Percentiles rank a stretch among this genome's conserved stretches.
These are phyloP conservation scores for Nakazawaea populi DNA, from an alignment of 805 yeast species.

Conservation along the genomic window DNA sequence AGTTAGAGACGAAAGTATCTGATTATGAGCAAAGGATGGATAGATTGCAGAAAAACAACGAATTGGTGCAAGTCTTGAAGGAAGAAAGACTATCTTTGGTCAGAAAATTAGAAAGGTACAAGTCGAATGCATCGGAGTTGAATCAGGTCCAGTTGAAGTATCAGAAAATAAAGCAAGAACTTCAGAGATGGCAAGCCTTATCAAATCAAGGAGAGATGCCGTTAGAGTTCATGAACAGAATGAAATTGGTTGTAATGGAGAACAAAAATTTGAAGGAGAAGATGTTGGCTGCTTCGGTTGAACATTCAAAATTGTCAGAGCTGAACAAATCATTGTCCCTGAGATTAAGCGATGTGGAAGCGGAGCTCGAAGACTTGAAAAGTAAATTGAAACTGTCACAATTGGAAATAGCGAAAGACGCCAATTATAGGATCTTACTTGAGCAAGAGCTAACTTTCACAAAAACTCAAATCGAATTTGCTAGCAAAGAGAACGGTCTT, in stretches of 20 bases:
- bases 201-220: neutral
- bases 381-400: conserved; percentile 17
- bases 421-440: neutral
- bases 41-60: neutral
- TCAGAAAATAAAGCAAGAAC: neutral
- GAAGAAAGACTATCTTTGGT: conserved; percentile 1
- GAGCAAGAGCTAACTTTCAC: conserved; percentile 3
- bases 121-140: neutral
- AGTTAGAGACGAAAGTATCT: neutral
- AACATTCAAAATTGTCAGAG: neutral
- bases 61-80: conserved; percentile 7
- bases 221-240: neutral
- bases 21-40: neutral
- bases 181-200: neutral
- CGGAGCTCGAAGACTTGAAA: conserved; percentile 24
- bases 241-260: neutral
- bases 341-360: conserved; percentile 18
- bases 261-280: conserved; percentile 1
- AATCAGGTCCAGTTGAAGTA: neutral
- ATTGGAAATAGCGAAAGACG: neutral
- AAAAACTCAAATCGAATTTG: conserved; percentile 4
- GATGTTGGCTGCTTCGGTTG: neutral
- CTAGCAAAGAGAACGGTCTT: neutral
- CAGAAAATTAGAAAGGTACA: neutral
- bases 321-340: neutral